Percentiles rank a stretch among this genome's conserved stretches.
phyloP scores from a whole-genome alignment of 805 yeast genomes.

The Lipomyces lipofer region DNA sequence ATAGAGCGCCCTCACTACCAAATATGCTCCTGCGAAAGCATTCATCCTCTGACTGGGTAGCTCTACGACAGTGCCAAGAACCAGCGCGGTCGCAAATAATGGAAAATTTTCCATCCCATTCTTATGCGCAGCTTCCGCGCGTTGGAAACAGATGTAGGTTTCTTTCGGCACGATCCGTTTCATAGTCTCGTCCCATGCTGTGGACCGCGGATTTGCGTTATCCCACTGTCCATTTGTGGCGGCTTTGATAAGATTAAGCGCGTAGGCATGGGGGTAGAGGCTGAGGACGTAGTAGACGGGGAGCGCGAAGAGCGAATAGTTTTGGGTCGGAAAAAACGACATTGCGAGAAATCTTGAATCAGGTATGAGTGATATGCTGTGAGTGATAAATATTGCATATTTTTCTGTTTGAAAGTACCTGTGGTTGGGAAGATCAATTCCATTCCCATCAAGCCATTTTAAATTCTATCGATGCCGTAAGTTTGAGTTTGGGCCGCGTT shows the following conservation, averaged over 20 bases:
- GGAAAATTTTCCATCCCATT: background rate
- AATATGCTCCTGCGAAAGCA: background rate
- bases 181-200: background rate
- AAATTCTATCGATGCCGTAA: background rate
- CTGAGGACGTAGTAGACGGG: background rate
- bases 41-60: background rate
- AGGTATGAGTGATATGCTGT: background rate
- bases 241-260: background rate
- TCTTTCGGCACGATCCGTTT: background rate
- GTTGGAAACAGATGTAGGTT: background rate
- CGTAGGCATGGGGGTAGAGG: constrained; percentile 2
- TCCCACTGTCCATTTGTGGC: background rate
- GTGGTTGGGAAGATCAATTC: constrained; percentile 1
- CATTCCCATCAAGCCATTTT: background rate
- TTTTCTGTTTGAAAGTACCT: constrained; percentile 1
- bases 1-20: background rate
- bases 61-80: background rate
- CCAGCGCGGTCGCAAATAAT: background rate
- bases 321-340: constrained; percentile 1
- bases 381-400: background rate
- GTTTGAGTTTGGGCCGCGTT: background rate
- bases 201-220: background rate
- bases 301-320: constrained; percentile 2
- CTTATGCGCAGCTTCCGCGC: constrained; percentile 3
- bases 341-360: constrained; percentile 1